Conservation (phyloP, 371 early-diverging fungal species). For the Mucor lusitanicus region DNA sequence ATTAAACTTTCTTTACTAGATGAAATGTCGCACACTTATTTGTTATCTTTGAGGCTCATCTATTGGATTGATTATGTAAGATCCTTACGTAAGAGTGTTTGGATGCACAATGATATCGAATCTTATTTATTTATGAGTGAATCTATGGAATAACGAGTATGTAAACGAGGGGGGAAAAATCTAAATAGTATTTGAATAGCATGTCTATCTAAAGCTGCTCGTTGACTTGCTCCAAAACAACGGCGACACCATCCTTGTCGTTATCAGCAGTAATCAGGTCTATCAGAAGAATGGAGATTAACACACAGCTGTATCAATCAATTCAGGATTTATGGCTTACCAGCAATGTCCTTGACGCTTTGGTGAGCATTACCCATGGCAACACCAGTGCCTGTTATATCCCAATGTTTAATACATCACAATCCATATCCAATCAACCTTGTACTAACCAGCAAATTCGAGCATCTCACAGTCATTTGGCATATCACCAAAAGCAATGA, state of each 20-base stretch:
- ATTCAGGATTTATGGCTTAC: constrained; percentile 17
- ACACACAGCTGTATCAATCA: background rate
- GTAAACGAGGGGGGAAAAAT: background rate
- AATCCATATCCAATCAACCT: background rate
- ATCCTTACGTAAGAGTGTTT: background rate
- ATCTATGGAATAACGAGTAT: background rate
- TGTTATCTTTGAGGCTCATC: background rate
- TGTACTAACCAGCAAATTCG: constrained; percentile 41
- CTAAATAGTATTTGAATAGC: background rate
- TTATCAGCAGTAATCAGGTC: constrained; percentile 32
- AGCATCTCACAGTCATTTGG: constrained; percentile 60
- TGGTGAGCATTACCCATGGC: constrained; percentile 45
- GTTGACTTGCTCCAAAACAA: constrained; percentile 34
- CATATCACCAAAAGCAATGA: constrained; percentile 61
- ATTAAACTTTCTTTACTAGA: too few species aligned
- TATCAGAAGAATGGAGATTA: constrained; percentile 1
- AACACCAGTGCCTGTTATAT: constrained; percentile 27
- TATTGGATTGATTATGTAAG: background rate
- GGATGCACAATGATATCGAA: background rate
- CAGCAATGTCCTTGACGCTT: constrained; percentile 36
- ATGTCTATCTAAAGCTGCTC: constrained; percentile 5
- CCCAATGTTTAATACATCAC: constrained; percentile 3
- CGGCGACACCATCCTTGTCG: constrained; percentile 38
- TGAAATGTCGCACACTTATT: background rate
- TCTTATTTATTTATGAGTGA: background rate